Evolutionary conservation across 257 asterid genomes (phyloP).

Genomic region (Osmanthus fragrans): DNA sequence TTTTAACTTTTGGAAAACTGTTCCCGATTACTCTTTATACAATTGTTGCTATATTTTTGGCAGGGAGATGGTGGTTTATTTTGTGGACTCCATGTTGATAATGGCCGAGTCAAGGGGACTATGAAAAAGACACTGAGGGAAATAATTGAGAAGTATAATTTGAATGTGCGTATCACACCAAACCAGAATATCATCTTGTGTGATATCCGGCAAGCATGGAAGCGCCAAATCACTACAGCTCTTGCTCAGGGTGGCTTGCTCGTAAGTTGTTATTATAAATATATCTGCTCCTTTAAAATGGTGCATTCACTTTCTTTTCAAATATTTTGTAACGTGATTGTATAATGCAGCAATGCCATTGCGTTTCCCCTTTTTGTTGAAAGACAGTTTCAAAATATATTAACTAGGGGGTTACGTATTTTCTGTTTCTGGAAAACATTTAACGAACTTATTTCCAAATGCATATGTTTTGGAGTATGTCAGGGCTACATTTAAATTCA

Average conservation of each 20-base stretch:
- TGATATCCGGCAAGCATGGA: constrained; percentile 77
- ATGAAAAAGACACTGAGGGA: constrained; percentile 85
- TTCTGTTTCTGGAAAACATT: not conserved
- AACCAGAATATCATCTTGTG: constrained; percentile 89
- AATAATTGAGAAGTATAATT: constrained; percentile 79
- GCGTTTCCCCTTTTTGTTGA: not conserved
- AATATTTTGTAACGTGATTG: not conserved
- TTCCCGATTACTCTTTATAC: constrained; percentile 8
- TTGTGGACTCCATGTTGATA: constrained; percentile 96
- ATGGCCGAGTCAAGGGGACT: constrained; percentile 76
- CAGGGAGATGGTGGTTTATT: constrained; percentile 91
- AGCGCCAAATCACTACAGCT: constrained; percentile 73
- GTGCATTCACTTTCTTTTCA: not conserved
- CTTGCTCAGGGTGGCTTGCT: constrained; percentile 97
- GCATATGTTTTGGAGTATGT: too few species aligned
- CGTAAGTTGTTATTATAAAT: constrained; percentile 45
- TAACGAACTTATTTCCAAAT: not conserved
- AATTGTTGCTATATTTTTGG: constrained; percentile 23
- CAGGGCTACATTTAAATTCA: not conserved
- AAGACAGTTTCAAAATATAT: not conserved
- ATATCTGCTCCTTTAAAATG: not conserved
- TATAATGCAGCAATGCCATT: not conserved
- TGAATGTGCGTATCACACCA: constrained; percentile 89
- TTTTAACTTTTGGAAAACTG: constrained; percentile 4
- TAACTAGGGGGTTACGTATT: not conserved